Base-by-base conservation (phyloP, 2,329 filamentous ascomycete species). In the Pezicula radicicola region DNA sequence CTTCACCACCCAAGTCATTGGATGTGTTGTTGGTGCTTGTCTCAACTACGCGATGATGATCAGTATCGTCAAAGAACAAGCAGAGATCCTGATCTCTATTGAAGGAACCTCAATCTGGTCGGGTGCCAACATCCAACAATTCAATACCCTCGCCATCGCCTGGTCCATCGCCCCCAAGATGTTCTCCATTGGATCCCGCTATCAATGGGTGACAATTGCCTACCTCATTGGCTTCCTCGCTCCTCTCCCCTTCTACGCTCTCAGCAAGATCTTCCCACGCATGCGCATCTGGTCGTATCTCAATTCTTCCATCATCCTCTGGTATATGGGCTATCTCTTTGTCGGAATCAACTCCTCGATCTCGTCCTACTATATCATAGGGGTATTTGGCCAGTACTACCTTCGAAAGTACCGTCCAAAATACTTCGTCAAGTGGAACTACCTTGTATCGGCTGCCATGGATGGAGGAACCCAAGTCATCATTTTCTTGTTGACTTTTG, bases 1-100 rank as follows among this genome's bases (percentile, higher is more conserved):
- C 74, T 88, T 88, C 68, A 74, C 80, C 68, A 74, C 77, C 8
- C 75, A 76, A 51, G 66, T 75, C 9, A 46, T 66, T 5, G 74
- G 73, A 5, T 71, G 66, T 15, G 37, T 71, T 8, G 59, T 75
- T 28, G 73, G 73, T 1, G 71, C 72, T 1, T 56, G 73, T 8
- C 63, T 77, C 54, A 75, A 77, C 59, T 77, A 70, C 53, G 60
- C 73, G 33, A 72, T 76, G 65, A 74, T 73, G 54, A 52, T 7
- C 15, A 40, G 37, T 16, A 76, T 78, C 50, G 70, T 75, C 4
- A 59, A 66, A 2, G 74, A 74, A 54, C 73, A 77, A 55, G 55
- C 61, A 6, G 61, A 68, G 2, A 70, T 76, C 44, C 63, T 77
- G 1, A 58, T 64, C 4, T 67, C 68, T 16, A 66, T 75, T 6